Conservation (phyloP, 495 filamentous ascomycete genomes). For the Aspergillus diversus region DNA sequence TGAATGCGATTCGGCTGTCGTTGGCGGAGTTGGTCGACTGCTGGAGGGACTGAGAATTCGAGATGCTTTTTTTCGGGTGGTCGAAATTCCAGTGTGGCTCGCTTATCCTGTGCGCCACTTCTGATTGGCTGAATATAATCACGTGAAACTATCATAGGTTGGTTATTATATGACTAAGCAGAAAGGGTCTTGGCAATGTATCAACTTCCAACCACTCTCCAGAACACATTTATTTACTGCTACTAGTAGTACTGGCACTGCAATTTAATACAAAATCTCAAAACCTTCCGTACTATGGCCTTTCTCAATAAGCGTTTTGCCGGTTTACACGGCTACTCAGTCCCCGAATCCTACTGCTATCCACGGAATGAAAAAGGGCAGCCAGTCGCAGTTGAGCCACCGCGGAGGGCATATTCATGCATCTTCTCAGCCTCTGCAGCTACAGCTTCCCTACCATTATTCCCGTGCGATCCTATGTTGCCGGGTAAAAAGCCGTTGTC, state of each 20-base stretch:
- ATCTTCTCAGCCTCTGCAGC: conserved; percentile 2
- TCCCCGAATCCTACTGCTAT: background rate
- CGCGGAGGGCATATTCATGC: conserved; percentile 6
- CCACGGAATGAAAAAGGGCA: conserved; percentile 1
- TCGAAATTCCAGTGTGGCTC: conserved; percentile 50
- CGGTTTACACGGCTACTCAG: no score
- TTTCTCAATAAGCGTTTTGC: no score
- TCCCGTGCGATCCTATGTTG: background rate
- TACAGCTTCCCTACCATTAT: background rate
- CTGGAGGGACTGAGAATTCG: conserved; percentile 34
- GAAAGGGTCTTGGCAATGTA: no score
- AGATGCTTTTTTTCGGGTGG: conserved; percentile 35
- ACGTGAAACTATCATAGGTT: conserved; percentile 12
- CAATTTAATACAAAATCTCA: no score
- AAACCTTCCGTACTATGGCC: no score
- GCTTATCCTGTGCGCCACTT: conserved; percentile 35
- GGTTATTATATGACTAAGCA: background rate
- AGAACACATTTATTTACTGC: no score
- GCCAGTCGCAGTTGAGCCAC: background rate
- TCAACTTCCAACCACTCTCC: no score
- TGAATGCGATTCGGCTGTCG: conserved; percentile 51
- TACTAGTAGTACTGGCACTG: no score
- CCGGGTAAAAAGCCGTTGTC: background rate
- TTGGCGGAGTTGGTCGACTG: conserved; percentile 48
- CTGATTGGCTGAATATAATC: conserved; percentile 31